phyloP scores from a whole-genome alignment of 1,284 basidiomycete genomes.

The Papiliotrema flavescens region DNA sequence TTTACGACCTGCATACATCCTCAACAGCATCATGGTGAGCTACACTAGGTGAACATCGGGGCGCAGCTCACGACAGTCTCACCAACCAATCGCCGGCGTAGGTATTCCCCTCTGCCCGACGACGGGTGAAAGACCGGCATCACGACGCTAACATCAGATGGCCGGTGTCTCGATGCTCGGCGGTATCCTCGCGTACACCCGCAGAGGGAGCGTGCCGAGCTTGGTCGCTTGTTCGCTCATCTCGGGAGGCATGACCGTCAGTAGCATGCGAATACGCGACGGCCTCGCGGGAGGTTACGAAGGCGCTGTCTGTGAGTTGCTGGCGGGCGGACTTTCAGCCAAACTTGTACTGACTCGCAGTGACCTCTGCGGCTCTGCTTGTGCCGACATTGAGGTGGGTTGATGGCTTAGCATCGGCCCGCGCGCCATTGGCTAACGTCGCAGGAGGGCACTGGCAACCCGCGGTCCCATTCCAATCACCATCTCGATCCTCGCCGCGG shows the following conservation, averaged over 20 bases:
- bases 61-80: no score
- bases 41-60: no score
- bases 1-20: no score
- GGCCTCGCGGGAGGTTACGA: conserved; percentile 30
- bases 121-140: background rate
- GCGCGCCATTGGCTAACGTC: background rate
- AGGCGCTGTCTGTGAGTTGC: conserved; percentile 25
- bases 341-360: background rate
- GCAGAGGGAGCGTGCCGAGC: conserved; percentile 25
- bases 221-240: conserved; percentile 30
- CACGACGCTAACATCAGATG: conserved; percentile 14
- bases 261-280: conserved; percentile 37
- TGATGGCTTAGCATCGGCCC: background rate
- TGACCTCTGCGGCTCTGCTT: conserved; percentile 13
- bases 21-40: background rate
- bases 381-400: conserved; percentile 15
- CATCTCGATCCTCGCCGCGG: conserved; percentile 23
- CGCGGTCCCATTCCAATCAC: conserved; percentile 21
- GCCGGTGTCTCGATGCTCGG: conserved; percentile 28
- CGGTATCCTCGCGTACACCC: conserved; percentile 34
- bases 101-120: background rate
- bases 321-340: conserved; percentile 6
- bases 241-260: conserved; percentile 30
- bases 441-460: conserved; percentile 29
- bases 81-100: conserved; percentile 21